Percentiles rank a stretch among this genome's conserved stretches.
phyloP scores from a whole-genome alignment of 257 asterid species.

The Solanum pinnatisectum region DNA sequence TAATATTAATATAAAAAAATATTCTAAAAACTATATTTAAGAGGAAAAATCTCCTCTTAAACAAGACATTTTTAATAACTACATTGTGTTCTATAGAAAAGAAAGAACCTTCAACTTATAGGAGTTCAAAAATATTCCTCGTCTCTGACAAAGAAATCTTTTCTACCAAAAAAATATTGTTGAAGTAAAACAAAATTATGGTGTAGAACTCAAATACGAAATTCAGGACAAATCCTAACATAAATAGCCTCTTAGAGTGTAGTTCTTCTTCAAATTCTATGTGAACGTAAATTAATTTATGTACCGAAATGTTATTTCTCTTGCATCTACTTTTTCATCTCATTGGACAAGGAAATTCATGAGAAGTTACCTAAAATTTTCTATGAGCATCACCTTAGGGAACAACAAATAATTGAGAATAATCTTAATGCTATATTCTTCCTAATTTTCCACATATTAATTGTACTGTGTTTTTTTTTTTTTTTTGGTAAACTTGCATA shows the following conservation, averaged over 20 bases:
- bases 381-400: background rate
- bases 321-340: background rate
- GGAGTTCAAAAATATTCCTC: too few species aligned
- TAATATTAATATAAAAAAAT: too few species aligned
- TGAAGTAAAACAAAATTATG: too few species aligned
- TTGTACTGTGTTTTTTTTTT: background rate
- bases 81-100: background rate
- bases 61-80: too few species aligned
- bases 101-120: background rate
- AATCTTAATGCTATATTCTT: background rate
- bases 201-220: too few species aligned
- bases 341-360: background rate
- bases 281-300: background rate
- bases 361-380: background rate
- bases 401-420: background rate
- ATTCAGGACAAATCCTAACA: too few species aligned
- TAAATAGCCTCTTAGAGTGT: too few species aligned
- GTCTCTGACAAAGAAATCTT: too few species aligned
- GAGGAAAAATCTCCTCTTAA: background rate
- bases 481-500: background rate
- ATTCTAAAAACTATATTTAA: too few species aligned
- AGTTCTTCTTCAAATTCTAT: fast-evolving
- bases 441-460: background rate
- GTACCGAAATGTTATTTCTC: background rate
- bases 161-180: background rate